Evolutionary conservation across 176 grass and related monocot genomes (phyloP).

Genomic region (Tuctoria greenei): DNA sequence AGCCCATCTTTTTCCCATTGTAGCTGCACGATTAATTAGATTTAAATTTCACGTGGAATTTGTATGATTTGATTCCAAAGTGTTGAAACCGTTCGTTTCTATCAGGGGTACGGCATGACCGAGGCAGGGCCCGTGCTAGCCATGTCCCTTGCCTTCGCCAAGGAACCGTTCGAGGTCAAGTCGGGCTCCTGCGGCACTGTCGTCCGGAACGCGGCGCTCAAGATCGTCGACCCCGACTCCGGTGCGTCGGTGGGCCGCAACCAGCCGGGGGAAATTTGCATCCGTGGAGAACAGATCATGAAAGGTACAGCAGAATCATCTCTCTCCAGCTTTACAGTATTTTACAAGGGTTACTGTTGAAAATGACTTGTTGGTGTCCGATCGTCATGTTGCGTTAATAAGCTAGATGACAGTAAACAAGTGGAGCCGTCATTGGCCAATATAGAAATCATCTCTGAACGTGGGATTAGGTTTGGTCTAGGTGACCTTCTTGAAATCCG

Average conservation of each 20-base stretch:
- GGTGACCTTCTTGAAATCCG: background rate
- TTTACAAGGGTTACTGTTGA: background rate
- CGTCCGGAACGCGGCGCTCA: slow-evolving; percentile 79
- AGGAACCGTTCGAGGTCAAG: slow-evolving; percentile 72
- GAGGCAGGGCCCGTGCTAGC: slow-evolving; percentile 89
- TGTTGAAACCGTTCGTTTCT: background rate
- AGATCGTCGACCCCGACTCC: slow-evolving; percentile 75
- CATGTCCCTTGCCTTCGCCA: slow-evolving; percentile 94
- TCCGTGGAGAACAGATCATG: slow-evolving; percentile 94
- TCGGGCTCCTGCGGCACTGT: slow-evolving; percentile 92
- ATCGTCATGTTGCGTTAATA: background rate
- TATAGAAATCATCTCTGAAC: background rate
- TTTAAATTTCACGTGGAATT: background rate
- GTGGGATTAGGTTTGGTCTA: background rate
- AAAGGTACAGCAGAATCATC: slow-evolving; percentile 50
- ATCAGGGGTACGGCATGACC: slow-evolving; percentile 92
- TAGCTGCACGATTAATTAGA: background rate
- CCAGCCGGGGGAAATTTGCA: slow-evolving; percentile 80
- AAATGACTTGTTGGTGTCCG: background rate
- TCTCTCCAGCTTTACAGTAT: background rate
- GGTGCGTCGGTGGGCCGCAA: slow-evolving; percentile 58
- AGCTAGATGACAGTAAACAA: background rate
- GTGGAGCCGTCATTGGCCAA: background rate
- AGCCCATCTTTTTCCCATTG: background rate
- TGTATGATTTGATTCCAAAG: background rate